Evolutionary conservation across 2,329 filamentous ascomycete genomes (phyloP), one percentile per base, ranked within the genome.

Genomic region (Aspergillus eucalypticola): DNA sequence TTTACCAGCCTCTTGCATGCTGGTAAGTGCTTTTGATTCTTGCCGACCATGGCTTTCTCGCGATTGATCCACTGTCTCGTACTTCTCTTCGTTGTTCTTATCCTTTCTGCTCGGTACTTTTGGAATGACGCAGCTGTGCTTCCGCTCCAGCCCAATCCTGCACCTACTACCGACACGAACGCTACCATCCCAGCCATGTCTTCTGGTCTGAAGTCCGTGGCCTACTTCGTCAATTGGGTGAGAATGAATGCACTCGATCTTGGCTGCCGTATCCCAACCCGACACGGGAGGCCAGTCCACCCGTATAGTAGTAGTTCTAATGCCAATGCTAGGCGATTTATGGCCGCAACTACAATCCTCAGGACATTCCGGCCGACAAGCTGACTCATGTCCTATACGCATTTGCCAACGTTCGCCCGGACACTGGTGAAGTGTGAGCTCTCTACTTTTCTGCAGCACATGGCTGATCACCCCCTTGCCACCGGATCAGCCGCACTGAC

Each of bases 331-430:
- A 81, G 91, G 90, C 90, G 66, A 94, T 96, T 68, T 96, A 96
- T 75, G 91, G 82, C 44, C 87, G 92, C 60, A 90, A 93, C 70
- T 90, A 95, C 73, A 84, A 87, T 13, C 92, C 92, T 0, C 90
- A 95, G 71, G 87, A 95, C 71, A 83, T 96, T 2, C 91, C 91
- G 0, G 88, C 84, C 2, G 85, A 92, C 56, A 90, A 91, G 62
- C 84, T 96, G 35, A 96, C 92, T 0, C 93, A 97, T 72, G 78
- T 96, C 7, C 85, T 96, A 15, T 96, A 96, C 68, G 84, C 92
- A 8, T 97, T 97, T 77, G 92, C 91, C 70, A 95, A 96, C 74
- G 86, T 96, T 60, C 85, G 87, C 1, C 84, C 88, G 3, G 90
- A 93, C 3, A 86, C 83, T 42, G 92, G 92, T 55, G 90, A 95